These are phyloP conservation scores for Raffaelea deltoideospora DNA, from an alignment of 2,329 filamentous ascomycete genomes.

Conservation along the genomic window DNA sequence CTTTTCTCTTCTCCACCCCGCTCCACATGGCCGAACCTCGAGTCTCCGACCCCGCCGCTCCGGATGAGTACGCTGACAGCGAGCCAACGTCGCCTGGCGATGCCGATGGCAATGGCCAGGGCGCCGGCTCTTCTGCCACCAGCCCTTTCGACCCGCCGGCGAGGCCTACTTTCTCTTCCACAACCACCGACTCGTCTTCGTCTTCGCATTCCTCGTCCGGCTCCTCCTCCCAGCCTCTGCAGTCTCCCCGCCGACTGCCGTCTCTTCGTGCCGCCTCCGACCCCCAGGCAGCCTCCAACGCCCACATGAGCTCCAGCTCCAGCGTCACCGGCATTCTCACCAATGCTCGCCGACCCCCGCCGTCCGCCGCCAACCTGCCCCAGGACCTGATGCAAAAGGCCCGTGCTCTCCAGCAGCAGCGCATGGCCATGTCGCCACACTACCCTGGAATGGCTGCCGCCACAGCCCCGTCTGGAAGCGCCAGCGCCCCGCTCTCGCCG, in stretches of 20 bases:
- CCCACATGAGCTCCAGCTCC: constrained; percentile 64
- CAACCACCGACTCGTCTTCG: not conserved
- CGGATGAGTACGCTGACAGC: constrained; percentile 27
- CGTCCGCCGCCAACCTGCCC: constrained; percentile 22
- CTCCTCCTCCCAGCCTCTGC: not conserved
- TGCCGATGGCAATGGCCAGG: too few relatives aligned
- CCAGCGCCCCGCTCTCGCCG: constrained; percentile 13
- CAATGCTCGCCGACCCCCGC: constrained; percentile 38
- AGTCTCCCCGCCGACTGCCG: constrained; percentile 32
- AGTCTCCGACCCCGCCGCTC: constrained; percentile 27
- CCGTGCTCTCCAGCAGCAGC: constrained; percentile 19
- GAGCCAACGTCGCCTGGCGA: constrained; percentile 27
- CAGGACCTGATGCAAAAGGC: constrained; percentile 25
- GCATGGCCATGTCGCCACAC: constrained; percentile 16
- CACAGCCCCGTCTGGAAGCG: constrained; percentile 16
- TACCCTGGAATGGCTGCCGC: too few relatives aligned
- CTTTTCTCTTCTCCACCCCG: not conserved
- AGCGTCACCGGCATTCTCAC: constrained; percentile 67
- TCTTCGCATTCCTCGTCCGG: not conserved
- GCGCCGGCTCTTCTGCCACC: constrained; percentile 14
- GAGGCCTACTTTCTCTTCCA: constrained; percentile 13
- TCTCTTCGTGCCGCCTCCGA: constrained; percentile 47
- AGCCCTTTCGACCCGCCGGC: not conserved
- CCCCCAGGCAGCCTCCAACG: constrained; percentile 27
- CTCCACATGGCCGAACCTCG: constrained; percentile 13